Percentiles rank a stretch among this genome's conserved stretches.
Conservation (phyloP, 164 flowering plant genomes). For the Berberis thunbergii region DNA sequence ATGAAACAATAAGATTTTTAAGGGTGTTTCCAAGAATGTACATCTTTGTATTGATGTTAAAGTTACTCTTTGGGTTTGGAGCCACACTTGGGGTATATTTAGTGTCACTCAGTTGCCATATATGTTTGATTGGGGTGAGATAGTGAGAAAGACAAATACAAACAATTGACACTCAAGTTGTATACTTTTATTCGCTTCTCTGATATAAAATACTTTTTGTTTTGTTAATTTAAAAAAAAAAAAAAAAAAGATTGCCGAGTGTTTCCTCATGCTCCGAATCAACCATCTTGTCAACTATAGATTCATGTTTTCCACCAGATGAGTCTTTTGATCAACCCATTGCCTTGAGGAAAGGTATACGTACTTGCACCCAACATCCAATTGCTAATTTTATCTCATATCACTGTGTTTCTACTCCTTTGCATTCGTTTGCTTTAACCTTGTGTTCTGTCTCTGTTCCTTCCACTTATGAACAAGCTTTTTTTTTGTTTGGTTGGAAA, state of each 20-base stretch:
- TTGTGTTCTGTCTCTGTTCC: neutral
- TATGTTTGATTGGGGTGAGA: no score
- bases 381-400: slow-evolving; percentile 2
- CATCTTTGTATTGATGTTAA: no score
- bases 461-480: neutral
- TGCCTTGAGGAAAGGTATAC: neutral
- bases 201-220: no score
- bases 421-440: neutral
- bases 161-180: no score
- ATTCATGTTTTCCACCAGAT: neutral
- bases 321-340: neutral
- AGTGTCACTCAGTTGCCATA: no score
- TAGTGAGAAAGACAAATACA: no score
- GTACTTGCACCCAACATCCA: slow-evolving; percentile 3
- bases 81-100: no score
- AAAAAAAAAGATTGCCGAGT: neutral
- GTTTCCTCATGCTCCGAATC: neutral
- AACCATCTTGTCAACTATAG: neutral
- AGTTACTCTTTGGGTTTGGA: no score
- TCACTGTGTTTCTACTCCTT: neutral
- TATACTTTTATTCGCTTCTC: no score
- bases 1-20: no score
- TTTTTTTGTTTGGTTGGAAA: neutral
- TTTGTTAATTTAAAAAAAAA: no score
- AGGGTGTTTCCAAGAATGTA: no score